Evolutionary conservation across 2,329 filamentous ascomycete species (phyloP), one percentile per base, ranked within the genome.

Genomic region (Trichoderma polysporum): DNA sequence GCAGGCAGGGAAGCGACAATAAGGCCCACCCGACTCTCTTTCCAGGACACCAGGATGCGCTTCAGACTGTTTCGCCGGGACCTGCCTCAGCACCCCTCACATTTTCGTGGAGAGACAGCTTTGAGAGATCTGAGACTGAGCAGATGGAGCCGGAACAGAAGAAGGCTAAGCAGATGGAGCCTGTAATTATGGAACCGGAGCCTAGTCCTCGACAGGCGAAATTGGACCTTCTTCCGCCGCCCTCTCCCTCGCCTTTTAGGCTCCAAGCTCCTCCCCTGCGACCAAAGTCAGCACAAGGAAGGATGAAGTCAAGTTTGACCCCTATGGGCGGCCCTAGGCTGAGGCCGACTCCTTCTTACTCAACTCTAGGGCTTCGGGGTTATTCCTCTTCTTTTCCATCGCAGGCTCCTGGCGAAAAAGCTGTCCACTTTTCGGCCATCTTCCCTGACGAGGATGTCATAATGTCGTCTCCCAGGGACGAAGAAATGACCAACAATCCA

Each of bases 401-500:
- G n/a, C 39, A 77, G 67, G 41, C 72, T 22, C 69, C 72, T 10
- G 70, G 74, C 3, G 77, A 78, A 63, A 75, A 79, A 73, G 78
- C 78, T 68, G 72, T 81, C 33, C 69, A 77, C 10, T 73, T 82
- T 25, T 70, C 70, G 66, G 78, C 68, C 67, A 75, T 73, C 19
- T 77, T 72, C 65, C 70, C 80, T 1, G 79, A 81, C 15, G 82
- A 85, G 12, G 84, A 88, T 54, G 81, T 87, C 13, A 78, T 91
- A 10, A 84, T 92, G 82, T 93, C 90, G 82, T 93, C 90, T 2
- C 91, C 91, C 0, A 85, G 91, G 50, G 88, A 83, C 1, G 89
- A 91, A 72, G 87, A 89, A 17, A 93, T 93, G 82, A 92, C 89
- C 2, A 86, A 84, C 69, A 90, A 91, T 68, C 87, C 88, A 1